Base-by-base conservation (phyloP, 805 yeast species). In the Grigorovia transvaalensis region DNA sequence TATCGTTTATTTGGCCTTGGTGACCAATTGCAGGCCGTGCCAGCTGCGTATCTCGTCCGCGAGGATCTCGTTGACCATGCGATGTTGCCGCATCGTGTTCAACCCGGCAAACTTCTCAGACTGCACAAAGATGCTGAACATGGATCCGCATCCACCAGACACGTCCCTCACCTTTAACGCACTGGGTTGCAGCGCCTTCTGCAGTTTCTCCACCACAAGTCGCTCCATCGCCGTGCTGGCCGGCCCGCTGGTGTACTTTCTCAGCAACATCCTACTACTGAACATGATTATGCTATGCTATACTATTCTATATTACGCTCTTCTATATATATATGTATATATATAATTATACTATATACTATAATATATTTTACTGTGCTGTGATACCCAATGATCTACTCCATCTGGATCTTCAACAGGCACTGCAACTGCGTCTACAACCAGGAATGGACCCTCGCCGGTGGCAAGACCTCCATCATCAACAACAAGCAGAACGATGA, bases 61-160 rank as follows among this genome's bases (percentile, higher is more conserved):
- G 59, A 93, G 73, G 2, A 82, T 73, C 51, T 80, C 79, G 68
- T 93, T 91, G 15, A 93, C 98, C 58, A 91, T 67, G 54, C 96
- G 77, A 63, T 93, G 99, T 67, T 93, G 99, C 64, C 89, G 90
- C 57, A 93, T 76, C 82, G 88, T 88, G 1, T 87, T 73, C 45
- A 87, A 63, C 0, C 96, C 96, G 59, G 85, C 80, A 70, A 93
- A 93, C 61, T 79, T 72, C 1, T 73, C 74, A 50, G 93, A 82
- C 46, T 82, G 85, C 17, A 93, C 78, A 53, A 75, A 71, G 49
- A 93, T 91, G 47, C 96, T 88, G 70, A 88, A 93, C 99, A 93
- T 93, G 7, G 97, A 89, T 1, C 99, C 99, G 70, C 99, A 93
- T 0, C 99, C 99, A 18, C 91, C 98, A 29, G 93, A 83, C 9